Evolutionary conservation across 257 asterid genomes (phyloP), one percentile per base, ranked within the genome.

Genomic region (Przewalskia tangutica): DNA sequence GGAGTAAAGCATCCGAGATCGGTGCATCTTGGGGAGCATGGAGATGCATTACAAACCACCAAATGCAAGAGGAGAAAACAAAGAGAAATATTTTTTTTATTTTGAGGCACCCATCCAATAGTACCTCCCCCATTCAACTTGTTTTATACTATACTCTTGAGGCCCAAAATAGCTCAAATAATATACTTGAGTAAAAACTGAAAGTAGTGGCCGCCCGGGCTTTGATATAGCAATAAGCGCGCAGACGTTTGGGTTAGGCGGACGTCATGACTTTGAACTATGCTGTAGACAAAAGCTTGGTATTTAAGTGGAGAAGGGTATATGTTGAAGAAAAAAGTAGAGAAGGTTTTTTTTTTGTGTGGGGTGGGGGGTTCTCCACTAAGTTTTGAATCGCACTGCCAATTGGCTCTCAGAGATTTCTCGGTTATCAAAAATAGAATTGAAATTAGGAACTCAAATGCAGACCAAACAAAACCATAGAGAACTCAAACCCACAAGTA

Each of bases 401-500:
- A 55, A 66, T 50, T 66, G 23, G 48, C 13, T 66, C 75, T 66
- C 75, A 36, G 38, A 66, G 38, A 36, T 66, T 64, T 66, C 53
- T 67, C 40, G 32, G 32, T 67, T 38, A 58, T 58, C 20, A 58
- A 66, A 67, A 38, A 38, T 27, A 67, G 38, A 38, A 38, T 16
- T 38, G 53, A 34, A 38, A 17, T 38, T 16, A 38, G 80, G 80
- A 75, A 27, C 80, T 27, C 80, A 50, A 50, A 16, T 7, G 62
- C 23, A 75, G 62, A 75, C n/a, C 46, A 13, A 23, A 75, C 80
- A 75, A 75, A 75, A 75, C 40, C 80, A 75, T 48, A 75, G 63
- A 13, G 46, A 75, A 75, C 63, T 27, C 62, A 73, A 73, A 50
- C 23, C 20, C 20, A 50, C 80, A 75, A 27, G 58, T 23, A 50